A percentile compares a stretch with the other conserved stretches of the same genome.
These are phyloP conservation scores for Nemania sp. DNA, from an alignment of 2,329 filamentous ascomycete species.

Conservation along the genomic window DNA sequence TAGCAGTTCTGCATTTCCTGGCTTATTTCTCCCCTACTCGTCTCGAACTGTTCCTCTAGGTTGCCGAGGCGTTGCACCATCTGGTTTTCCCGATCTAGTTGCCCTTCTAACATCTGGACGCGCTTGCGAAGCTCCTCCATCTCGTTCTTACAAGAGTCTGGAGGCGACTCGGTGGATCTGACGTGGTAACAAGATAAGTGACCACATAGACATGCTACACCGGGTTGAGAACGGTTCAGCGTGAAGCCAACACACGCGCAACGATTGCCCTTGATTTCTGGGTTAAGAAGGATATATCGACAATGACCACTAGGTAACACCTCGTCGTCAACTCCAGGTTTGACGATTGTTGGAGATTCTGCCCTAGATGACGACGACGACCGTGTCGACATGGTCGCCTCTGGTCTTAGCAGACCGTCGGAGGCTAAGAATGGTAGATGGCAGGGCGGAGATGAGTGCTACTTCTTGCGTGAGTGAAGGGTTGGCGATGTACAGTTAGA, in stretches of 20 bases:
- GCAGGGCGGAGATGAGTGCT: slow-evolving; percentile 2
- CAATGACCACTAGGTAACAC: slow-evolving; percentile 69
- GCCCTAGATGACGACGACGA: slow-evolving; percentile 48
- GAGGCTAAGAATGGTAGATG: slow-evolving; percentile 3
- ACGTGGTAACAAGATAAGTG: slow-evolving; percentile 71
- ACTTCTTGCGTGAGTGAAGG: slow-evolving; percentile 9
- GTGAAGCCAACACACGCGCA: slow-evolving; percentile 70
- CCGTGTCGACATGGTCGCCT: slow-evolving; percentile 44
- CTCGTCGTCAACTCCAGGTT: slow-evolving; percentile 55
- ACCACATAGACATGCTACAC: slow-evolving; percentile 68
- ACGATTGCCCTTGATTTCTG: slow-evolving; percentile 68
- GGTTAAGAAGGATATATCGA: slow-evolving; percentile 68
- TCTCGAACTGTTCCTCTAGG: slow-evolving; percentile 67
- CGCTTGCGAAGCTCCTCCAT: slow-evolving; percentile 62
- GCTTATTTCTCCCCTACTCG: slow-evolving; percentile 62
- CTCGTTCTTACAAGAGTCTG: slow-evolving; percentile 58
- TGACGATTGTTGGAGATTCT: slow-evolving; percentile 39
- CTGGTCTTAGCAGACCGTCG: slow-evolving; percentile 19
- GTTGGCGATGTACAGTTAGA: slow-evolving; percentile 26
- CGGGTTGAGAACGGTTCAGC: slow-evolving; percentile 64
- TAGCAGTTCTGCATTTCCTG: slow-evolving; percentile 67
- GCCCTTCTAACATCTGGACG: slow-evolving; percentile 59
- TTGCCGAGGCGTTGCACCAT: slow-evolving; percentile 60
- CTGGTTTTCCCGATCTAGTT: slow-evolving; percentile 54
- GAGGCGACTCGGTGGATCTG: slow-evolving; percentile 58